phyloP scores from a whole-genome alignment of 1,284 basidiomycete species.

The Cystobasidium slooffiae region DNA sequence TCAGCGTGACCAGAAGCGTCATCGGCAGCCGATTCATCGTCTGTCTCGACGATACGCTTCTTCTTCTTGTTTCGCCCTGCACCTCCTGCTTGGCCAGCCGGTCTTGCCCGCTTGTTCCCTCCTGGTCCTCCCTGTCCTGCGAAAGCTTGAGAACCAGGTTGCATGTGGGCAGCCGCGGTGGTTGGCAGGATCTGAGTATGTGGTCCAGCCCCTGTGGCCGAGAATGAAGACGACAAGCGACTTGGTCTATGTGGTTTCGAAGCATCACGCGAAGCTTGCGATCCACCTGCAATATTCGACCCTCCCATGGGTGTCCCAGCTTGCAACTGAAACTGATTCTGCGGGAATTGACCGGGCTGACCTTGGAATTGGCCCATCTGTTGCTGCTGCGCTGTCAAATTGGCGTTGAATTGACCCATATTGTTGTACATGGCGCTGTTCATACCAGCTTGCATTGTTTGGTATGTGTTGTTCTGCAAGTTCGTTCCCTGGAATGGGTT shows the following conservation, averaged over 20 bases:
- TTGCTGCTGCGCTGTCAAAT: conserved; percentile 9
- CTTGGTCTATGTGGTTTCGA: conserved; percentile 29
- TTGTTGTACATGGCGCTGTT: conserved; percentile 17
- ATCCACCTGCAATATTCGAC: not conserved
- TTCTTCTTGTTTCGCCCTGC: conserved; percentile 34
- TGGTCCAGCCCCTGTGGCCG: conserved; percentile 33
- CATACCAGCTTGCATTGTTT: conserved; percentile 34
- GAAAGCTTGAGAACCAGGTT: conserved; percentile 4
- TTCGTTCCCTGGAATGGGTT: conserved; percentile 31
- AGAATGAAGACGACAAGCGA: conserved; percentile 39
- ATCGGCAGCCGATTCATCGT: conserved; percentile 35
- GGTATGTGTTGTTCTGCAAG: conserved; percentile 15
- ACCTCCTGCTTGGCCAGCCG: conserved; percentile 6
- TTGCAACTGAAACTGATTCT: conserved; percentile 69
- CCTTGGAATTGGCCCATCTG: conserved; percentile 17
- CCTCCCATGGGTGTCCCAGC: not conserved
- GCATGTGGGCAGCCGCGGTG: conserved; percentile 33
- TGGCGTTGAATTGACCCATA: conserved; percentile 18
- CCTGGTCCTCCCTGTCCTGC: conserved; percentile 11
- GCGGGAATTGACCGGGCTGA: conserved; percentile 65
- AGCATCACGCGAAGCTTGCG: conserved; percentile 10
- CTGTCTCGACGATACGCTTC: conserved; percentile 40
- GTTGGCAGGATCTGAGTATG: conserved; percentile 34
- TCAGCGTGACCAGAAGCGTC: conserved; percentile 23
- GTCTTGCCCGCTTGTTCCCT: conserved; percentile 5